Percentiles rank a stretch among this genome's conserved stretches.
These are phyloP conservation scores for Aquilaria malaccensis DNA, from an alignment of 345 rosid genomes.

Conservation along the genomic window DNA sequence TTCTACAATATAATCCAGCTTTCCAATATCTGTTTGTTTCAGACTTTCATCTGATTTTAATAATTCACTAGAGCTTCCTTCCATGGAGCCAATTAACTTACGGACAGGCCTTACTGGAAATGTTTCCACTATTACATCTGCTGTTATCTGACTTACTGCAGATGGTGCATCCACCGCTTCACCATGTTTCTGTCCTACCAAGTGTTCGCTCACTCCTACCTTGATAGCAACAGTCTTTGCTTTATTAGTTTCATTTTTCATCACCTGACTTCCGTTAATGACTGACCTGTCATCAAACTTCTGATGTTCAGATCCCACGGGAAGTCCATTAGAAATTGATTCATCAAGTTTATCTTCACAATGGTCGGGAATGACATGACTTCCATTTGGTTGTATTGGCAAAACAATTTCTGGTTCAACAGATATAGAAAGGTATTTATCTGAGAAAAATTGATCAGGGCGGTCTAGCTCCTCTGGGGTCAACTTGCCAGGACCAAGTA, in stretches of 20 bases:
- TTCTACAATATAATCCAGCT: constrained; percentile 14
- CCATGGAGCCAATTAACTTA: constrained; percentile 14
- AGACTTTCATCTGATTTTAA: constrained; percentile 11
- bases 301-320: constrained; percentile 18
- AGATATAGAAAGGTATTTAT: constrained; percentile 46
- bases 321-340: constrained; percentile 16
- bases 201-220: constrained; percentile 11
- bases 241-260: constrained; percentile 16
- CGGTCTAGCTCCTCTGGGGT: constrained; percentile 25
- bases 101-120: constrained; percentile 42
- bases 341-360: constrained; percentile 16
- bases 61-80: constrained; percentile 17
- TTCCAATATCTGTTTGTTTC: constrained; percentile 18
- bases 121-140: constrained; percentile 40
- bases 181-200: not conserved
- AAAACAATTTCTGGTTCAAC: constrained; percentile 36
- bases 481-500: constrained; percentile 73
- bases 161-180: constrained; percentile 6
- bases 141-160: constrained; percentile 20
- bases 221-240: constrained; percentile 9
- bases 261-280: constrained; percentile 26
- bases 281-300: constrained; percentile 19
- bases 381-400: constrained; percentile 29
- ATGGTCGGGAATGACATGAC: constrained; percentile 23
- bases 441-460: constrained; percentile 24